Evolutionary conservation across 2,329 filamentous ascomycete species (phyloP).

Genomic region (Sporothrix luriei): DNA sequence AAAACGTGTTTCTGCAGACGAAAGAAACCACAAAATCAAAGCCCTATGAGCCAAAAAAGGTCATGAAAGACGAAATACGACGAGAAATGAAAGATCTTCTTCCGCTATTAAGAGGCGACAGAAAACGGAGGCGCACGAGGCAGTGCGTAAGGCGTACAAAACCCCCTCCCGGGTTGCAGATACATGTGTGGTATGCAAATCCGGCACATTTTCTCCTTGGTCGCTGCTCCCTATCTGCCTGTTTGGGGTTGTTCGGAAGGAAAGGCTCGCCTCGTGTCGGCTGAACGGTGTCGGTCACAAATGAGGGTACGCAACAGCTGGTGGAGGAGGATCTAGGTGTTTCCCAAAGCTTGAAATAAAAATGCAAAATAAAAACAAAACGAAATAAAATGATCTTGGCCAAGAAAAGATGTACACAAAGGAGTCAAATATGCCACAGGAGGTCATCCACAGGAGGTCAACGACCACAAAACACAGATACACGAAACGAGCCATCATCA

Average conservation of each 20-base stretch:
- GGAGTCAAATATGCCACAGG: constrained; percentile 13
- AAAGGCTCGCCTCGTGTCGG: constrained; percentile 12
- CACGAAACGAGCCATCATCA: constrained; percentile 5
- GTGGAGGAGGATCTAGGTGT: constrained; percentile 26
- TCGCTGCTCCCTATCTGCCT: not conserved
- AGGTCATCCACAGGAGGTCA: constrained; percentile 9
- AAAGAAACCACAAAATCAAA: not conserved
- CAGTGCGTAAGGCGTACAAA: constrained; percentile 16
- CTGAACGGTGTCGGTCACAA: constrained; percentile 7
- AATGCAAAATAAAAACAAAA: not conserved
- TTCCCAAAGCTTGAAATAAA: constrained; percentile 24
- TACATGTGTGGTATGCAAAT: constrained; percentile 10
- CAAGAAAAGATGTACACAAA: not conserved
- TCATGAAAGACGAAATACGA: not conserved
- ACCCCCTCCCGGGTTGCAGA: not conserved
- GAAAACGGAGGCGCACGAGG: constrained; percentile 2
- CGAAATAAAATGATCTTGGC: too few species aligned
- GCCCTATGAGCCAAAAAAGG: not conserved
- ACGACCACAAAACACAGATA: not conserved
- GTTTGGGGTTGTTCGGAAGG: not conserved
- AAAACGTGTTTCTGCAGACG: not conserved
- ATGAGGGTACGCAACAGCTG: constrained; percentile 8
- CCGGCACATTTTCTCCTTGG: constrained; percentile 4
- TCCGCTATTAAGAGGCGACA: not conserved
- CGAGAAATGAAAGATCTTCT: not conserved